Evolutionary conservation across 2,329 filamentous ascomycete species (phyloP).

Genomic region (Tolypocladium tundrense): DNA sequence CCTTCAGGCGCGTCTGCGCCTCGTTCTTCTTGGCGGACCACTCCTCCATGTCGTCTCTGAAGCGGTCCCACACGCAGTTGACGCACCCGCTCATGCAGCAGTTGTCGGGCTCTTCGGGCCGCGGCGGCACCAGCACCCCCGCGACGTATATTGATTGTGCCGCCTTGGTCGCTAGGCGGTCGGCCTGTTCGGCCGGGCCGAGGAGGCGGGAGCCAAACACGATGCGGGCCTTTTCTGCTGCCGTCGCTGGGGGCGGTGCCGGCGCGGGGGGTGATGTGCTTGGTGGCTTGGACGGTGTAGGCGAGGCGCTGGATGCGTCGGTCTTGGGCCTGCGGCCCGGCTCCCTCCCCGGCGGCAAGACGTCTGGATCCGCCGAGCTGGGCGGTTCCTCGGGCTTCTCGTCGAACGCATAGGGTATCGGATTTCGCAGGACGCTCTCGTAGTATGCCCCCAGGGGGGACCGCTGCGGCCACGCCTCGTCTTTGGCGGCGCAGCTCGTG

Average conservation of each 20-base stretch:
- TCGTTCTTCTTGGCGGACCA: slow-evolving; percentile 61
- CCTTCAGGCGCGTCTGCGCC: slow-evolving; percentile 44
- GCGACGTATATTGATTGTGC: slow-evolving; percentile 56
- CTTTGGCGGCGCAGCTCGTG: slow-evolving; percentile 6
- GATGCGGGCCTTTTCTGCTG: slow-evolving; percentile 49
- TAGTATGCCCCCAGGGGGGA: slow-evolving; percentile 49
- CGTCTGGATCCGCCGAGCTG: slow-evolving; percentile 22
- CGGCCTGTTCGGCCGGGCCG: slow-evolving; percentile 59
- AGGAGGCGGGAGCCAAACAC: slow-evolving; percentile 75
- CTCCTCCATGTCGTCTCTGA: slow-evolving; percentile 82
- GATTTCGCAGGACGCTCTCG: slow-evolving; percentile 40
- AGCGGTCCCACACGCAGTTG: slow-evolving; percentile 93
- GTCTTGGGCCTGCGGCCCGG: slow-evolving; percentile 15
- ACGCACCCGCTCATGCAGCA: slow-evolving; percentile 99
- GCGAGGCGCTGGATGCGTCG: slow-evolving; percentile 4
- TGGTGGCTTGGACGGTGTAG: not conserved
- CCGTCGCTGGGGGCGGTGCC: slow-evolving; percentile 23
- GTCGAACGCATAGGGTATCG: slow-evolving; percentile 26
- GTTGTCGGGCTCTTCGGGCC: slow-evolving; percentile 85
- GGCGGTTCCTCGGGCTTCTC: slow-evolving; percentile 35
- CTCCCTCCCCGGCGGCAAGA: slow-evolving; percentile 14
- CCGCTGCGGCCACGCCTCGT: slow-evolving; percentile 23
- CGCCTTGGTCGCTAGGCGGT: slow-evolving; percentile 47
- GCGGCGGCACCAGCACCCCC: slow-evolving; percentile 72
- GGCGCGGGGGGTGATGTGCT: slow-evolving; percentile 4